Evolutionary conservation across 192 early-diverging fungal species (phyloP).

Genomic region (Backusella circina): DNA sequence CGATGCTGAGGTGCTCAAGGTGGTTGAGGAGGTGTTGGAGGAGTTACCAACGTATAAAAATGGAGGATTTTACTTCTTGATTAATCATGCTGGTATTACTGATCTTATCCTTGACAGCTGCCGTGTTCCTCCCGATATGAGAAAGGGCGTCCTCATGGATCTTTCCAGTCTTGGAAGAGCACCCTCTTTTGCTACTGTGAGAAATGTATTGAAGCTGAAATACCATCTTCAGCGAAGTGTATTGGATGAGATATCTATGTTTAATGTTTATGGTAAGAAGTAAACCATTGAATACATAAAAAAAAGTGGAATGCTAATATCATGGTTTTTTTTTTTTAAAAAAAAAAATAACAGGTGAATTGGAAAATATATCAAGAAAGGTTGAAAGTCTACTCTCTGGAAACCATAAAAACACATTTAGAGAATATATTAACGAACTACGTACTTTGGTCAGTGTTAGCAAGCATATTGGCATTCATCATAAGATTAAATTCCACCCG

Average conservation of each 20-base stretch:
- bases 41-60: conserved; percentile 66
- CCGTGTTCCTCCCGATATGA: conserved; percentile 57
- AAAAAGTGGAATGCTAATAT: too few relatives aligned
- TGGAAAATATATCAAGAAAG: conserved; percentile 42
- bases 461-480: conserved; percentile 46
- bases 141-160: conserved; percentile 50
- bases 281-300: neutral
- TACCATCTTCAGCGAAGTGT: conserved; percentile 54
- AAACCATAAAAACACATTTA: conserved; percentile 36
- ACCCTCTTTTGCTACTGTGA: conserved; percentile 30
- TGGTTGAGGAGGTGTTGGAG: conserved; percentile 69
- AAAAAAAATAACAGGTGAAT: conserved; percentile 33
- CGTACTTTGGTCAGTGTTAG: conserved; percentile 34
- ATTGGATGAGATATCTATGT: conserved; percentile 61
- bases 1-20: conserved; percentile 88
- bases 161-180: conserved; percentile 58
- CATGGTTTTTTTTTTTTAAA: too few relatives aligned
- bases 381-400: conserved; percentile 42
- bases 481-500: conserved; percentile 47
- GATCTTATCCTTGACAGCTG: conserved; percentile 73
- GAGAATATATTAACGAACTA: conserved; percentile 38
- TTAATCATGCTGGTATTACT: conserved; percentile 75
- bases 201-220: conserved; percentile 58
- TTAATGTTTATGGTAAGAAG: conserved; percentile 54
- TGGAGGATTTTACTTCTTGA: conserved; percentile 52